Evolutionary conservation across 1,284 basidiomycete genomes (phyloP).

Genomic region (Inonotus hispidus): DNA sequence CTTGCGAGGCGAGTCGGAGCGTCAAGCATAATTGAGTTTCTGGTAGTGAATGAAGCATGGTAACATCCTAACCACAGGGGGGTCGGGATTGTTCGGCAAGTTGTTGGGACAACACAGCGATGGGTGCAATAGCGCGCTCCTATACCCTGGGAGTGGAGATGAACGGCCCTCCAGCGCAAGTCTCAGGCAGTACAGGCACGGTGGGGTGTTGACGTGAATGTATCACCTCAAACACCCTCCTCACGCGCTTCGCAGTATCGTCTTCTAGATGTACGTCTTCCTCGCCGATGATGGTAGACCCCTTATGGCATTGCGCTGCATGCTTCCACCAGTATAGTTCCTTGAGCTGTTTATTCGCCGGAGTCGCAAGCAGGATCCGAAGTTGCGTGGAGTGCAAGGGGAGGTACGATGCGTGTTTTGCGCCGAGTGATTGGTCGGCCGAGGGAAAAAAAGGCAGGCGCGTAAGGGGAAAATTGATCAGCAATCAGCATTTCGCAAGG

Average conservation of each 20-base stretch:
- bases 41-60: background rate
- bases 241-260: slow-evolving; percentile 25
- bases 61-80: no score
- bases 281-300: slow-evolving; percentile 49
- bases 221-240: slow-evolving; percentile 5
- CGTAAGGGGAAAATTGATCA: background rate
- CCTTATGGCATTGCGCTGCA: slow-evolving; percentile 63
- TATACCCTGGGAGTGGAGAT: background rate
- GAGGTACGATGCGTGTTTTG: background rate
- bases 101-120: no score
- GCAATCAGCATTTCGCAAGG: background rate
- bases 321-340: slow-evolving; percentile 84
- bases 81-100: no score
- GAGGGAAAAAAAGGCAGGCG: background rate
- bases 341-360: slow-evolving; percentile 42
- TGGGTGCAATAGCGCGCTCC: background rate
- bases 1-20: no score
- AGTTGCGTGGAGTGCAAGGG: no score
- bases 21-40: no score
- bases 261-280: slow-evolving; percentile 46
- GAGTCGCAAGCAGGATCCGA: no score
- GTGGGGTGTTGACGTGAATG: background rate
- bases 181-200: background rate
- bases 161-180: background rate
- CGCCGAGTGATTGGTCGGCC: background rate